phyloP scores from a whole-genome alignment of 2,329 filamentous ascomycete genomes.

The Pseudocercospora cruenta region DNA sequence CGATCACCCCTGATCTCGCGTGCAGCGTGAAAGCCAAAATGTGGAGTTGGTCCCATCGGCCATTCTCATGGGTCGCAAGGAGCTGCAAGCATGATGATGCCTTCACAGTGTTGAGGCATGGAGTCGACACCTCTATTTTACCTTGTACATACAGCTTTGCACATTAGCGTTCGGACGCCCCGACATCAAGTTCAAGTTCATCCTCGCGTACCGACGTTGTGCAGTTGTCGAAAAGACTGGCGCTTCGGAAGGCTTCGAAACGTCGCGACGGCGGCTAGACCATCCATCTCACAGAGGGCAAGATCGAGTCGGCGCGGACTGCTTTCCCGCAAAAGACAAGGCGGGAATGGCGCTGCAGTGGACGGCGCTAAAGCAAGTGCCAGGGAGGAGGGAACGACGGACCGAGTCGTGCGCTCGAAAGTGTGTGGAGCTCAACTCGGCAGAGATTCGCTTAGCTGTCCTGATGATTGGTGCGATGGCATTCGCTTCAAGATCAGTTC shows the following conservation, averaged over 20 bases:
- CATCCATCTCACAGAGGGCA: conserved; percentile 12
- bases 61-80: conserved; percentile 15
- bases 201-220: conserved; percentile 5
- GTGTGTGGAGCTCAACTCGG: conserved; percentile 15
- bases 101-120: not conserved
- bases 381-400: conserved; percentile 22
- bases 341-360: conserved; percentile 22
- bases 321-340: conserved; percentile 15
- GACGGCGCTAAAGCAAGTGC: conserved; percentile 14
- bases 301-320: conserved; percentile 16
- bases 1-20: conserved; percentile 12
- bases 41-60: conserved; percentile 16
- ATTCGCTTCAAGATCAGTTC: conserved; percentile 12
- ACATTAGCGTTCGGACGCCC: conserved; percentile 23
- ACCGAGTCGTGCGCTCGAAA: conserved; percentile 28
- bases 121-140: not conserved
- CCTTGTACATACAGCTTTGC: not conserved
- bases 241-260: conserved; percentile 4
- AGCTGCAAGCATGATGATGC: conserved; percentile 14
- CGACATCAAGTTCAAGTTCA: conserved; percentile 7
- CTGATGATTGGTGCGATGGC: conserved; percentile 21
- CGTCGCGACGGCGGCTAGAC: conserved; percentile 16
- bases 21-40: conserved; percentile 12
- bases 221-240: not conserved
- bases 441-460: conserved; percentile 20